A percentile compares a stretch with the other conserved stretches of the same genome.
These are phyloP conservation scores for Aspergillus sclerotiicarbonarius DNA, from an alignment of 495 filamentous ascomycete genomes.

Conservation along the genomic window DNA sequence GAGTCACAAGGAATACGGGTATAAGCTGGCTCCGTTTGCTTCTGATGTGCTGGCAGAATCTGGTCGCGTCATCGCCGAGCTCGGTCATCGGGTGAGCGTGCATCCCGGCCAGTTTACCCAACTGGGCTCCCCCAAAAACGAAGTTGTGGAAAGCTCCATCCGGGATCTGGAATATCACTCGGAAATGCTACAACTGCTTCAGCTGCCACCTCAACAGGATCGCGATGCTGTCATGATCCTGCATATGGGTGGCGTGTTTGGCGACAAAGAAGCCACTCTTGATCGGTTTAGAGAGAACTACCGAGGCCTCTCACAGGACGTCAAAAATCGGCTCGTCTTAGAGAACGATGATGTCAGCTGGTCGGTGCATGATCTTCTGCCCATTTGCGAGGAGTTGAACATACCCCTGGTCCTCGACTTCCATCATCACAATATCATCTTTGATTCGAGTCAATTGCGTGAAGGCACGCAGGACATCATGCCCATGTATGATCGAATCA, in stretches of 20 bases:
- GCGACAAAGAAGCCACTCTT: slow-evolving; percentile 80
- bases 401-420: slow-evolving; percentile 93
- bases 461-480: slow-evolving; percentile 86
- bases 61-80: slow-evolving; percentile 72
- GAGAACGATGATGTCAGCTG: slow-evolving; percentile 94
- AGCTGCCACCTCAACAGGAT: slow-evolving; percentile 74
- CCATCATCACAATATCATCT: slow-evolving; percentile 94
- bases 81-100: slow-evolving; percentile 83
- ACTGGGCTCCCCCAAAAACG: slow-evolving; percentile 71
- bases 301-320: slow-evolving; percentile 53
- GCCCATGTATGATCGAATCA: slow-evolving; percentile 67
- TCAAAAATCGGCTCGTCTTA: slow-evolving; percentile 81
- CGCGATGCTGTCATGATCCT: slow-evolving; percentile 92
- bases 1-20: slow-evolving; percentile 82
- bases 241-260: slow-evolving; percentile 91
- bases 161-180: slow-evolving; percentile 89
- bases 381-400: slow-evolving; percentile 87
- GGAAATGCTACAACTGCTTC: slow-evolving; percentile 77
- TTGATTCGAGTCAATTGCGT: slow-evolving; percentile 66
- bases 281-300: slow-evolving; percentile 83
- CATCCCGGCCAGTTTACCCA: slow-evolving; percentile 96
- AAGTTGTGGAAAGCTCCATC: slow-evolving; percentile 72
- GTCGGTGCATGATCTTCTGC: slow-evolving; percentile 87
- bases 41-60: slow-evolving; percentile 71
- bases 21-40: slow-evolving; percentile 84